Evolutionary conservation across 768 basidiomycete species (phyloP).

Genomic region (Saitozyma podzolica): DNA sequence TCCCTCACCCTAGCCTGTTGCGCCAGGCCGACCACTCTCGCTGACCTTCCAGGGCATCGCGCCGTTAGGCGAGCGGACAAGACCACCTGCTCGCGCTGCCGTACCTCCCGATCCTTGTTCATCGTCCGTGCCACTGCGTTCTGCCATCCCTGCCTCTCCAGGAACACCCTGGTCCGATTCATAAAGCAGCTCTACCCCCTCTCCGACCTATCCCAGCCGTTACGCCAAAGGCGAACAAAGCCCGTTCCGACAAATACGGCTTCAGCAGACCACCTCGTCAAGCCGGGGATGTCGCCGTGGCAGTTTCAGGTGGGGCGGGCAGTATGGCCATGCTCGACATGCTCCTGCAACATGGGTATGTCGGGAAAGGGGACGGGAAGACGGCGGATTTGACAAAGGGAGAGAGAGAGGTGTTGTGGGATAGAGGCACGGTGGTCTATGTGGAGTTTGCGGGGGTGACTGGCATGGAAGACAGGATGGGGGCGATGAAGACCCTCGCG

Average conservation of each 20-base stretch:
- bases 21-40: neutral
- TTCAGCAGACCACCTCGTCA: slow-evolving; percentile 28
- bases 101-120: slow-evolving; percentile 30
- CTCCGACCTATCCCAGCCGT: slow-evolving; percentile 13
- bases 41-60: slow-evolving; percentile 20
- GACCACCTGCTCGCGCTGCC: slow-evolving; percentile 38
- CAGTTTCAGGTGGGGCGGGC: slow-evolving; percentile 43
- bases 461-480: slow-evolving; percentile 20
- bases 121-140: slow-evolving; percentile 38
- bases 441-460: slow-evolving; percentile 45
- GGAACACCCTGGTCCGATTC: slow-evolving; percentile 17
- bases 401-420: slow-evolving; percentile 40
- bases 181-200: slow-evolving; percentile 26
- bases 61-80: slow-evolving; percentile 24
- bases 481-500: slow-evolving; percentile 18
- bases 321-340: slow-evolving; percentile 44
- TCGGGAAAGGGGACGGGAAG: slow-evolving; percentile 27
- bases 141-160: slow-evolving; percentile 37
- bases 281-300: slow-evolving; percentile 35
- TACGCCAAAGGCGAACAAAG: no score
- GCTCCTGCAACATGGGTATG: slow-evolving; percentile 22
- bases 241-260: slow-evolving; percentile 2
- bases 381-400: slow-evolving; percentile 37
- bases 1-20: neutral
- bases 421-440: slow-evolving; percentile 42